Conservation (phyloP, 139 green algal genomes). For the Chlorella ohadii region DNA sequence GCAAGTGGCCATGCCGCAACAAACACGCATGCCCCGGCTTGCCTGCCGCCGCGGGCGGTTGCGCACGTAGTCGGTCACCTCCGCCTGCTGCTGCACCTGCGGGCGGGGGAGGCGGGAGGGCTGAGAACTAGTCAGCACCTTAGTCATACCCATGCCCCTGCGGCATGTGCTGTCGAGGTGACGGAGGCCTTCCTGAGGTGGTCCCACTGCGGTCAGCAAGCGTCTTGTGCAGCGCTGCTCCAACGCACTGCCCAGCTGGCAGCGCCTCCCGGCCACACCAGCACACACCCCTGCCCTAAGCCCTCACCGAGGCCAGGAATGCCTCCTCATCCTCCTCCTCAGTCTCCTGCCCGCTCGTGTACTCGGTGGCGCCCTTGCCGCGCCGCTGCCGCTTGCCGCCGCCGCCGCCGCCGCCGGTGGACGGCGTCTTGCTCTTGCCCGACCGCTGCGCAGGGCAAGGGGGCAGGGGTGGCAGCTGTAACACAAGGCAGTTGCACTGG, state of each 20-base stretch:
- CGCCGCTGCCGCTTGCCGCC: conserved; percentile 32
- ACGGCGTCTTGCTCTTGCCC: conserved; percentile 6
- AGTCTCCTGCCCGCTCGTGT: background rate
- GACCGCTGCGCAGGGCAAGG: background rate
- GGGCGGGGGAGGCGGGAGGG: background rate
- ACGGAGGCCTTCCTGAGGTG: too few relatives aligned
- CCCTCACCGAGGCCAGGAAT: conserved; percentile 8
- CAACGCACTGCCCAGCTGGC: too few relatives aligned
- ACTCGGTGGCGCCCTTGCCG: background rate
- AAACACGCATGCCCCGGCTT: background rate
- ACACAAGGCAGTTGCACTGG: too few relatives aligned
- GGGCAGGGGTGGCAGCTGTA: too few relatives aligned
- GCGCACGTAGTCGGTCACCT: conserved; percentile 74
- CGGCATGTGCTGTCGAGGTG: too few relatives aligned
- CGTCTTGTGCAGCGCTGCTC: too few relatives aligned
- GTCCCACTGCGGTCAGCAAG: too few relatives aligned
- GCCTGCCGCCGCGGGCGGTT: conserved; percentile 66
- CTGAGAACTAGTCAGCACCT: too few relatives aligned
- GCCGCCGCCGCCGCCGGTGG: conserved; percentile 8
- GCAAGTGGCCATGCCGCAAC: too few relatives aligned
- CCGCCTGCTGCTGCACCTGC: background rate
- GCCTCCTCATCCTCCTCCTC: conserved; percentile 33
- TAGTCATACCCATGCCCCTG: too few relatives aligned
- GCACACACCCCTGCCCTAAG: background rate
- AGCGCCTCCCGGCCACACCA: background rate